Conservation (phyloP, 176 grass and related monocot species). For the Bothriochloa decipiens region DNA sequence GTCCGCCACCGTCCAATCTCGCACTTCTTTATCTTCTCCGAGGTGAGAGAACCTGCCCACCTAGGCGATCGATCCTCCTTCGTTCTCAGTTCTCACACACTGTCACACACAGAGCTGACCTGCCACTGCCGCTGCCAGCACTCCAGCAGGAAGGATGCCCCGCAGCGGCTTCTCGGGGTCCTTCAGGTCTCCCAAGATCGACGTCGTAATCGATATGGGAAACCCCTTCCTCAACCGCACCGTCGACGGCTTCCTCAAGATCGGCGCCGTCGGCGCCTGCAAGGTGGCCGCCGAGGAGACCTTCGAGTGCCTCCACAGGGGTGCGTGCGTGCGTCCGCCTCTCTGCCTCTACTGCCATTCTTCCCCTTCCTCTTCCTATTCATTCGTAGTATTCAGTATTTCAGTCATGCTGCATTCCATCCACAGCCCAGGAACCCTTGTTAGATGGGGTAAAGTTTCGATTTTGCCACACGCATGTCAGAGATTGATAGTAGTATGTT, state of each 20-base stretch:
- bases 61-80: not conserved
- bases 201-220: slow-evolving; percentile 69
- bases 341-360: not conserved
- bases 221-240: slow-evolving; percentile 87
- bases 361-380: not conserved
- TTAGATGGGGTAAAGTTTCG: not conserved
- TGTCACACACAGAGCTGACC: not conserved
- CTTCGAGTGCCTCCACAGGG: slow-evolving; percentile 68
- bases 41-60: not conserved
- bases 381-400: not conserved
- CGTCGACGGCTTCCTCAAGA: slow-evolving; percentile 94
- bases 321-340: slow-evolving; percentile 44
- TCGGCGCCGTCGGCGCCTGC: slow-evolving; percentile 78
- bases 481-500: not conserved
- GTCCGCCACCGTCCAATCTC: not conserved
- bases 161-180: slow-evolving; percentile 43
- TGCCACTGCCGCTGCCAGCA: not conserved
- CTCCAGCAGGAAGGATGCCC: slow-evolving; percentile 58
- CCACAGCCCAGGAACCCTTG: not conserved
- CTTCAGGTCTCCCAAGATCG: slow-evolving; percentile 51
- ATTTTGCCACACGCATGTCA: not conserved
- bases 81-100: not conserved
- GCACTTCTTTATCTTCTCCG: slow-evolving; percentile 19
- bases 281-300: slow-evolving; percentile 83
- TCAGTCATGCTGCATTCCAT: slow-evolving; percentile 9